Evolutionary conservation across 495 filamentous ascomycete genomes (phyloP), one percentile per base, ranked within the genome.

Genomic region (Mytilinidion resinicola): DNA sequence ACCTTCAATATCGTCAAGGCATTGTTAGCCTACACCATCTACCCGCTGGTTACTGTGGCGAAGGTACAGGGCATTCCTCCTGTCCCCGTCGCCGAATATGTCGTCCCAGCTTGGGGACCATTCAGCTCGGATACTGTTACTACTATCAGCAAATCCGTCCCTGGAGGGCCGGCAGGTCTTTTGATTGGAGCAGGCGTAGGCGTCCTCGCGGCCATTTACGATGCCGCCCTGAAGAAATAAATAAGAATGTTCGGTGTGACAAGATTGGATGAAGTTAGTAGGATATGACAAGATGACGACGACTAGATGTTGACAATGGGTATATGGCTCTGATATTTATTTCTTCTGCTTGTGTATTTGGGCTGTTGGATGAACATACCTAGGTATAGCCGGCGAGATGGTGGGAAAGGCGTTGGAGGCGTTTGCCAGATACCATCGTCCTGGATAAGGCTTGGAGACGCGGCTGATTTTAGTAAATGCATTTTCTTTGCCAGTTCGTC

Each of bases 1-100:
- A 86, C 84, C 55, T 98, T 92, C 71, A 93, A 90, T 72, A 82
- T 96, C 52, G 82, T 81, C 64, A 95, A 95, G 77, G 91, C 85
- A 0, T 59, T 96, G 56, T 67, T 89, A 42, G 82, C 87, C 9
- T 95, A 87, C 68, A 73, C 90, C 4, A 84, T 95, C 9, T 96
- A 91, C 64, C 57, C 53, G 30, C 25, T 30, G 25, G 34, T 12
- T 4, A 30, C 17, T 1, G 4, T 49, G 21, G 33, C 46, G 19
- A 19, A 19, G 8, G 17, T 8, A 6, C 15, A 49, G 7, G 46
- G 46, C 7, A 3, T 30, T 30, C 25, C 25, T 30, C 25, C 25
- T 2, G 25, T 30, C 25, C 19, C 15, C 14, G 33, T 49, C 21
- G 46, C 46, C 9, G 21, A 25, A 30, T 14, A 25, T n/a, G 7